These are phyloP conservation scores for Gossypium schwendimanii DNA, from an alignment of 441 rosid genomes.

Conservation along the genomic window DNA sequence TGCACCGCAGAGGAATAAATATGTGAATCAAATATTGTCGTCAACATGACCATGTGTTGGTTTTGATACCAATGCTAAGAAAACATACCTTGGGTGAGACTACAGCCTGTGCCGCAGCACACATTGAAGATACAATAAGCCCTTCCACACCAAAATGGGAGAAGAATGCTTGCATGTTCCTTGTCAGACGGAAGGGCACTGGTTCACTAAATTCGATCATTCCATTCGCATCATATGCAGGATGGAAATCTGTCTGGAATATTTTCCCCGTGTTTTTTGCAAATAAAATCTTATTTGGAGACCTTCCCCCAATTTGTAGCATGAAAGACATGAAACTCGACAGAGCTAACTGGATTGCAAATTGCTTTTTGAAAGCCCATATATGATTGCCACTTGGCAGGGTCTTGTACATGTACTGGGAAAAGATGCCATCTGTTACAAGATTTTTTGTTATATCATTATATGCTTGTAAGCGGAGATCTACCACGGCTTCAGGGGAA, in stretches of 20 bases:
- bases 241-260: conserved; percentile 97
- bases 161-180: conserved; percentile 93
- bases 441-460: conserved; percentile 60
- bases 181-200: conserved; percentile 88
- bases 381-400: conserved; percentile 74
- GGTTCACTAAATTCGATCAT: conserved; percentile 88
- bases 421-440: conserved; percentile 72
- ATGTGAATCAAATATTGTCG: background rate
- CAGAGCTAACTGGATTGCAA: conserved; percentile 87
- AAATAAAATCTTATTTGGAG: conserved; percentile 92
- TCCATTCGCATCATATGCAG: conserved; percentile 86
- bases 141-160: conserved; percentile 96
- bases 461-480: conserved; percentile 91
- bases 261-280: conserved; percentile 92
- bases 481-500: conserved; percentile 77
- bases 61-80: background rate
- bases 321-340: conserved; percentile 95
- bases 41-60: background rate
- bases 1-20: background rate
- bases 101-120: conserved; percentile 87
- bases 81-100: conserved; percentile 68
- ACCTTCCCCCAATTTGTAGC: conserved; percentile 94
- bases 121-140: conserved; percentile 78
- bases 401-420: conserved; percentile 94
- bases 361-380: conserved; percentile 98